A percentile compares a stretch with the other conserved stretches of the same genome.
Conservation (phyloP, 768 basidiomycete genomes). For the Dioszegia aurantiaca region DNA sequence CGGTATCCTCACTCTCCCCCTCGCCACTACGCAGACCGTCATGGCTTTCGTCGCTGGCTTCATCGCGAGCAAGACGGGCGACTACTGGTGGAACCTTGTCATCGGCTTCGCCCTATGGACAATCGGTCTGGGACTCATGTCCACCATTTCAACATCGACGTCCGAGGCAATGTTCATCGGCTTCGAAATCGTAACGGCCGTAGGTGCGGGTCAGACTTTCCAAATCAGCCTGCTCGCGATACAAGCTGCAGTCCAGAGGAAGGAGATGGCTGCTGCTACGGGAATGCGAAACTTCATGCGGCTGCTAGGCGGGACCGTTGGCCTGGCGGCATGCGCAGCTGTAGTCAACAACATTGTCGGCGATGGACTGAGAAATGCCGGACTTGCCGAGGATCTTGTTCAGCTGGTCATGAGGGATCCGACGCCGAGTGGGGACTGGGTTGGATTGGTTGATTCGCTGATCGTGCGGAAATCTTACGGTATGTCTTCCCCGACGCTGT, state of each 20-base stretch:
- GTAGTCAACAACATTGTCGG: conserved; percentile 41
- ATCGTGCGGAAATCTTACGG: conserved; percentile 33
- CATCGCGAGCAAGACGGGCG: conserved; percentile 64
- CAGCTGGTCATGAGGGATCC: conserved; percentile 39
- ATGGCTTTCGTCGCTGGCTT: conserved; percentile 59
- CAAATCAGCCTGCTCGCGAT: conserved; percentile 56
- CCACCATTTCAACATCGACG: conserved; percentile 60
- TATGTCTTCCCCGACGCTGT: conserved; percentile 18
- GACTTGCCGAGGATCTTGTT: conserved; percentile 17
- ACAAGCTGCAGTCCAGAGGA: conserved; percentile 67
- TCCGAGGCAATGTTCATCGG: conserved; percentile 59
- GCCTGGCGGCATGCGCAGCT: conserved; percentile 56
- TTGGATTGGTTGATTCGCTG: neutral
- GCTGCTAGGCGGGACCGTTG: conserved; percentile 66
- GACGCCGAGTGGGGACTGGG: conserved; percentile 17
- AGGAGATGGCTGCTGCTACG: conserved; percentile 75
- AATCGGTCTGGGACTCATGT: conserved; percentile 68
- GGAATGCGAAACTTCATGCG: conserved; percentile 60
- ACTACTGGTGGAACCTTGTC: conserved; percentile 64
- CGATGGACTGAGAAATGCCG: neutral
- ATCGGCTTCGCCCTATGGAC: conserved; percentile 68
- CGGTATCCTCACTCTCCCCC: conserved; percentile 66
- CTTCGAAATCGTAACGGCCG: conserved; percentile 62
- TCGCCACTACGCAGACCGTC: conserved; percentile 65
- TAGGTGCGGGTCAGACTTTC: conserved; percentile 61